Evolutionary conservation across 2,329 filamentous ascomycete genomes (phyloP).

Genomic region (Stagonosporopsis cucurbitacearum): DNA sequence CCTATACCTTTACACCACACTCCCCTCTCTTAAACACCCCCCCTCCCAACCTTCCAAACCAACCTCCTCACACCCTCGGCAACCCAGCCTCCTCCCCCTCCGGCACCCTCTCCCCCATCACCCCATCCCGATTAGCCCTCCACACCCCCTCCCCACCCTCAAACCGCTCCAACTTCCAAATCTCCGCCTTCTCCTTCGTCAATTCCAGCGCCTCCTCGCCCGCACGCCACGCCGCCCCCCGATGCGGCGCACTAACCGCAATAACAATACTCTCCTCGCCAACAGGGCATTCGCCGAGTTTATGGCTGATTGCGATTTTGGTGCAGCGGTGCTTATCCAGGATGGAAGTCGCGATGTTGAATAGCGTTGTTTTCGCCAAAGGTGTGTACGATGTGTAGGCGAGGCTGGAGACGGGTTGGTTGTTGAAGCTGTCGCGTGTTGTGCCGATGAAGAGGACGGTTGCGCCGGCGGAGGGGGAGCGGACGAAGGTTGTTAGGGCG

Average conservation of each 20-base stretch:
- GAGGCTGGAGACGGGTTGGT: slow-evolving; percentile 74
- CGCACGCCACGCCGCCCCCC: slow-evolving; percentile 83
- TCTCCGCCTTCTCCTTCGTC: slow-evolving; percentile 86
- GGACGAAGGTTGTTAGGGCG: slow-evolving; percentile 68
- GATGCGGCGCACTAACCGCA: slow-evolving; percentile 81
- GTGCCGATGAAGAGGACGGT: slow-evolving; percentile 61
- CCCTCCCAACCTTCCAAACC: neutral
- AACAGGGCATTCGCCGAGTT: slow-evolving; percentile 83
- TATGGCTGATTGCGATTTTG: slow-evolving; percentile 81
- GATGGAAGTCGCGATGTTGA: slow-evolving; percentile 66
- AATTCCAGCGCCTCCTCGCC: slow-evolving; percentile 88
- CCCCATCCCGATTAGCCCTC: slow-evolving; percentile 85
- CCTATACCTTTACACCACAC: too few relatives aligned
- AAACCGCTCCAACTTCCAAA: slow-evolving; percentile 96
- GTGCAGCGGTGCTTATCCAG: slow-evolving; percentile 68
- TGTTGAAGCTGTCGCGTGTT: slow-evolving; percentile 76
- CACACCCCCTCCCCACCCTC: slow-evolving; percentile 77
- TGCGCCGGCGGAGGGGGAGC: slow-evolving; percentile 56
- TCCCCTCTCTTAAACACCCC: neutral
- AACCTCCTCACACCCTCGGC: neutral
- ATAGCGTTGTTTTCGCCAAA: slow-evolving; percentile 72
- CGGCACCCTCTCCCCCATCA: slow-evolving; percentile 59
- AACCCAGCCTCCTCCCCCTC: slow-evolving; percentile 21
- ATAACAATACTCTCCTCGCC: slow-evolving; percentile 94
- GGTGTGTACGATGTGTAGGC: slow-evolving; percentile 77